Conservation (phyloP, 2,329 filamentous ascomycete genomes). For the Tolypocladium amazonense region DNA sequence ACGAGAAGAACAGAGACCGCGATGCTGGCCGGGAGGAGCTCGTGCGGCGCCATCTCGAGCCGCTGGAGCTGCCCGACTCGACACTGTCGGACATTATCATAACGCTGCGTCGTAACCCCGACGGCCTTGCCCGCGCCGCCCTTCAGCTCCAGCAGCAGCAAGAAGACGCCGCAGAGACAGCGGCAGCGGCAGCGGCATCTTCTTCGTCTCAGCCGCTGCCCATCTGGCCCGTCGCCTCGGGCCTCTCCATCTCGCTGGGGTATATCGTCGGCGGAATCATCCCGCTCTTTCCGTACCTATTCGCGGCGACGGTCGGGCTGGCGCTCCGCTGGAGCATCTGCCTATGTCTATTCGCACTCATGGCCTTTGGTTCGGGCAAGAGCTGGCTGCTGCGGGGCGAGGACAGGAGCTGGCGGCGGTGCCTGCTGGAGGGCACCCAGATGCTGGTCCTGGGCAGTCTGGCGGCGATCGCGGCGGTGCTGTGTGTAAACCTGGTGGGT, state of each 20-base stretch:
- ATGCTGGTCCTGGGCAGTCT: slow-evolving; percentile 23
- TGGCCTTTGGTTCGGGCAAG: slow-evolving; percentile 47
- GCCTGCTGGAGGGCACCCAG: slow-evolving; percentile 18
- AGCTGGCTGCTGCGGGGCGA: slow-evolving; percentile 25
- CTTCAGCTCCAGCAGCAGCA: slow-evolving; percentile 7
- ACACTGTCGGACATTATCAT: slow-evolving; percentile 13
- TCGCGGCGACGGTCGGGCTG: slow-evolving; percentile 25
- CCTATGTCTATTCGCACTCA: slow-evolving; percentile 42
- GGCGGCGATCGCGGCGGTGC: slow-evolving; percentile 19
- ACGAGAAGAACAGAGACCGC: slow-evolving; percentile 5
- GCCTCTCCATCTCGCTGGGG: slow-evolving; percentile 48
- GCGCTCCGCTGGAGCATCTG: slow-evolving; percentile 42
- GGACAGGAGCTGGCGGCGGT: slow-evolving; percentile 6
- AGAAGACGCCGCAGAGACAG: background rate
- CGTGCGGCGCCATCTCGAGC: slow-evolving; percentile 20
- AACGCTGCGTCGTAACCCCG: slow-evolving; percentile 16
- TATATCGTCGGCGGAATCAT: slow-evolving; percentile 54
- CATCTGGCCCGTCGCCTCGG: slow-evolving; percentile 33
- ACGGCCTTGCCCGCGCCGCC: slow-evolving; percentile 14
- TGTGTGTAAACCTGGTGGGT: slow-evolving; percentile 17
- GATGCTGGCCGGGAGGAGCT: slow-evolving; percentile 10
- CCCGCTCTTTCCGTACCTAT: slow-evolving; percentile 52
- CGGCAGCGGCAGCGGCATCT: background rate
- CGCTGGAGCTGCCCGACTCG: slow-evolving; percentile 15
- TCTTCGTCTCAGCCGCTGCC: slow-evolving; percentile 9